Conservation (phyloP, 106 monocot genomes). For the Dendrobium catenatum region DNA sequence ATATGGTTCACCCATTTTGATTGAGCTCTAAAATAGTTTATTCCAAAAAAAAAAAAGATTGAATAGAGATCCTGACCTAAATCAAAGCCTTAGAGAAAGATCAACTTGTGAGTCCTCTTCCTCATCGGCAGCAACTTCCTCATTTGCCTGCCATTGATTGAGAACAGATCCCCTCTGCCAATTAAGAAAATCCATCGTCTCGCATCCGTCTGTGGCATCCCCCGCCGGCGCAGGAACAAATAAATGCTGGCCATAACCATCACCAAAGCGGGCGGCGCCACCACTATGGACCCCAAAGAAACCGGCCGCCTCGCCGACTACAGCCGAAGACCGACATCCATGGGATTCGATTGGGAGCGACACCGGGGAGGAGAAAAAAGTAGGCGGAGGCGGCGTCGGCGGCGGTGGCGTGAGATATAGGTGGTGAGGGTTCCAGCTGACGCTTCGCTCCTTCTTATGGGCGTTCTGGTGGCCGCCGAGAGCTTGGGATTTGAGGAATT, state of each 20-base stretch:
- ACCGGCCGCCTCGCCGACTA: constrained; percentile 10
- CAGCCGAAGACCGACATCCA: background rate
- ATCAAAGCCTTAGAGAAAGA: constrained; percentile 32
- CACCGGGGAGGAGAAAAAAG: background rate
- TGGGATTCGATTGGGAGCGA: constrained; percentile 7
- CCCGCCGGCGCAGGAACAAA: constrained; percentile 2
- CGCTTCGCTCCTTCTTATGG: constrained; percentile 73
- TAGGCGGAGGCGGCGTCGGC: background rate
- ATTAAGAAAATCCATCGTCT: constrained; percentile 44
- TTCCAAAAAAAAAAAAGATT: background rate
- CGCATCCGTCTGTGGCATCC: background rate
- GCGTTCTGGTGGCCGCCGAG: constrained; percentile 88
- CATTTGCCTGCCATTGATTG: background rate
- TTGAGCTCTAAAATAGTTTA: too few relatives aligned
- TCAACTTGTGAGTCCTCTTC: constrained; percentile 18
- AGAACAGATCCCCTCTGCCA: constrained; percentile 38
- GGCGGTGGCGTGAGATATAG: background rate
- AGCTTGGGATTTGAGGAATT: constrained; percentile 80
- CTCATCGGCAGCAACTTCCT: background rate
- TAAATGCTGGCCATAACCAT: background rate
- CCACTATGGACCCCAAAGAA: background rate
- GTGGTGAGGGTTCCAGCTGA: constrained; percentile 30
- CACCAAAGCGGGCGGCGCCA: constrained; percentile 9
- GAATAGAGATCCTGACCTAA: background rate
- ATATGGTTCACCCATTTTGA: too few relatives aligned